Conservation (phyloP, 1,284 basidiomycete species). For the Melampsora occidentalis region DNA sequence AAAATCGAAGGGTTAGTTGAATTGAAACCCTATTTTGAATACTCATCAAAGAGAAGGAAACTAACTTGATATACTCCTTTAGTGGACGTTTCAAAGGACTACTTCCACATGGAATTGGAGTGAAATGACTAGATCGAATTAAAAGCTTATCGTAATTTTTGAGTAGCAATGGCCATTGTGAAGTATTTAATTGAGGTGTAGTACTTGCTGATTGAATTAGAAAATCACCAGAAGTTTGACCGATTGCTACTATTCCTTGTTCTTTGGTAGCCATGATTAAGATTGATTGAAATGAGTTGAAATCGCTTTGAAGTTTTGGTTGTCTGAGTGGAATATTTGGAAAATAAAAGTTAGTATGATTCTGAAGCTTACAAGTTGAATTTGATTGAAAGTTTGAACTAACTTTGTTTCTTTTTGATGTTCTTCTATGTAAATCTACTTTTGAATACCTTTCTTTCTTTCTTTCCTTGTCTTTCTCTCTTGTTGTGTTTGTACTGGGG, state of each 20-base stretch:
- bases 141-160: constrained; percentile 92
- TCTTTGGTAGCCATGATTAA: constrained; percentile 30
- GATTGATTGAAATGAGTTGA: too few species aligned
- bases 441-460: too few species aligned
- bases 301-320: too few species aligned
- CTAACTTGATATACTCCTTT: constrained; percentile 39
- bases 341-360: too few species aligned
- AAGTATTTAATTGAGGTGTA: constrained; percentile 67
- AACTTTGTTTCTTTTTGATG: too few species aligned
- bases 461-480: too few species aligned
- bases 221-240: constrained; percentile 52
- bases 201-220: constrained; percentile 56
- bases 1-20: constrained; percentile 62
- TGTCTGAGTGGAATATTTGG: too few species aligned
- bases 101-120: constrained; percentile 72
- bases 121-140: constrained; percentile 80
- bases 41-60: constrained; percentile 52
- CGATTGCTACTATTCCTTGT: constrained; percentile 33
- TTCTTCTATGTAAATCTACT: too few species aligned
- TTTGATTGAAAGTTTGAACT: too few species aligned
- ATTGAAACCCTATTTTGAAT: constrained; percentile 94
- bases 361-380: too few species aligned
- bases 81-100: constrained; percentile 35
- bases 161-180: constrained; percentile 93
- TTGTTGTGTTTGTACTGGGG: too few species aligned